Base-by-base conservation (phyloP, 768 basidiomycete genomes). In the Lactifluus hygrophoroides region DNA sequence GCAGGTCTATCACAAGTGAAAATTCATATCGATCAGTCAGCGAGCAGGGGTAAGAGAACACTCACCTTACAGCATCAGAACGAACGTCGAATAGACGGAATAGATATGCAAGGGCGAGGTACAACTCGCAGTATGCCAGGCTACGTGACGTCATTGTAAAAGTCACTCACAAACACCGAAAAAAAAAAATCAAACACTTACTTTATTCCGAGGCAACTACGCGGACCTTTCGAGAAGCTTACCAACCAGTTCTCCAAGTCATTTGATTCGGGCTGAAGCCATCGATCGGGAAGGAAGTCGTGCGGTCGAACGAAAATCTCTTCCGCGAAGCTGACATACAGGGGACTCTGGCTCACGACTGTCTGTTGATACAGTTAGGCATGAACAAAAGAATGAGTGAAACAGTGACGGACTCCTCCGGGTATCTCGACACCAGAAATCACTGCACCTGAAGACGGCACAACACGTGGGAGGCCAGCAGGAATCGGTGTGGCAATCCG, bases 71-170 rank as follows among this genome's bases (percentile, higher is more conserved):
- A 14, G 7, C 14, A 40, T 62, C 56, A 5, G 62, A 17, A 30
- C 40, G 32, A 56, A 67, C 51, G 34, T 65, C 56, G 7, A 67
- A 52, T 17, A 60, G 66, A 17, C 66, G 64, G 38, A 67, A 62
- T 16, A 67, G 8, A 17, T 67, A 32, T 13, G 57, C 66, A 17
- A 67, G 44, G 2, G 60, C 21, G 19, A 67, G 54, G 46, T 66
- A 59, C 5, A 67, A 45, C 43, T 65, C 58, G 51, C 58, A 58
- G 52, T 61, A 65, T 13, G 59, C 64, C 32, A 57, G 34, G 51
- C 66, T 67, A 38, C 6, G 27, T 25, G 23, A 14, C 3, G 17
- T 6, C 17, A 9, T 17, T 28, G 3, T 7, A 3, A 25, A 27
- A 4, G 9, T 6, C 21, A 19, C 32, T 3, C 27, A 30, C 5